Conservation (phyloP, 2,329 filamentous ascomycete genomes). For the Aureobasidium sp. region DNA sequence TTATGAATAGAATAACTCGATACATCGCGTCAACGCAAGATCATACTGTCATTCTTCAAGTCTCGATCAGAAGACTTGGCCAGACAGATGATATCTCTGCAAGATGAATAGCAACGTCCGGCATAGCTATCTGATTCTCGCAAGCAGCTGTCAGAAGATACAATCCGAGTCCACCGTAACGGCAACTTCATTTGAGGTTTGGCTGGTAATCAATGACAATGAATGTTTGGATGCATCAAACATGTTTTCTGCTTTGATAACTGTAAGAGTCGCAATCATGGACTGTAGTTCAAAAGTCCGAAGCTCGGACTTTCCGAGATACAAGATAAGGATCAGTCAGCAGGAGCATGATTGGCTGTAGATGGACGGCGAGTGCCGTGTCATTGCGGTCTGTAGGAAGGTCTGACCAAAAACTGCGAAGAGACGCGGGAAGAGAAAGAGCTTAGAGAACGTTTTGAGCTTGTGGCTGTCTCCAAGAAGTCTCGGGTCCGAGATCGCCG, state of each 20-base stretch:
- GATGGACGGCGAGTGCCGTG: background rate
- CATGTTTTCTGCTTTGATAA: background rate
- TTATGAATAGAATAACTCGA: too few species aligned
- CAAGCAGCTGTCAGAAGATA: background rate
- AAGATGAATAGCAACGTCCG: background rate
- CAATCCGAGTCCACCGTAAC: background rate
- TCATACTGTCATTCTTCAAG: too few species aligned
- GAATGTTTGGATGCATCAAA: too few species aligned
- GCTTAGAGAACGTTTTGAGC: background rate
- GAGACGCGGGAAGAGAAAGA: background rate
- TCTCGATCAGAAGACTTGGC: too few species aligned
- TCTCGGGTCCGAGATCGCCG: constrained; percentile 9
- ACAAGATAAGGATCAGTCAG: constrained; percentile 1
- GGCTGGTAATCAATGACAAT: background rate
- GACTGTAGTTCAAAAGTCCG: background rate
- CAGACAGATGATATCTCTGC: background rate
- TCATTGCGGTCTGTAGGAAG: background rate
- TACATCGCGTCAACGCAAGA: too few species aligned
- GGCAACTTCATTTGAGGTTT: background rate
- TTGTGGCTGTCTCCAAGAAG: background rate
- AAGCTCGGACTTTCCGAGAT: background rate
- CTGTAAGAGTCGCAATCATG: background rate
- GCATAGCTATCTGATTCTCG: background rate
- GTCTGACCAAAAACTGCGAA: background rate
- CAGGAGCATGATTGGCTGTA: background rate